Percentiles rank a stretch among this genome's conserved stretches.
These are phyloP conservation scores for Ananas comosus DNA, from an alignment of 176 grass and related monocot genomes.

Conservation along the genomic window DNA sequence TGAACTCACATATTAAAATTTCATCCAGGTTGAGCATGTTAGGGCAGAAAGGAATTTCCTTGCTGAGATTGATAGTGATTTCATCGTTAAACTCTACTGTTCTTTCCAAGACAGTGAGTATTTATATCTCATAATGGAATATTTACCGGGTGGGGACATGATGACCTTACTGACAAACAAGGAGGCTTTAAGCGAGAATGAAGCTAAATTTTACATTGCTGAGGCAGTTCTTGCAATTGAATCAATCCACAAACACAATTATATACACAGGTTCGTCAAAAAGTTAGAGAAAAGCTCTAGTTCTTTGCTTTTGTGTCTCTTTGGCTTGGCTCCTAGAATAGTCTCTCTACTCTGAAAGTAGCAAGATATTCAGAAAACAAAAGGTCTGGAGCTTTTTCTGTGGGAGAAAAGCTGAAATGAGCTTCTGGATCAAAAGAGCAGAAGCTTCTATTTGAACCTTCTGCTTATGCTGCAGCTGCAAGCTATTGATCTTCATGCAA, in stretches of 20 bases:
- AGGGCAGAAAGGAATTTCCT: conserved; percentile 72
- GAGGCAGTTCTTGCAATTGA: conserved; percentile 72
- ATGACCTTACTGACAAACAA: conserved; percentile 65
- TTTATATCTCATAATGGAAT: conserved; percentile 84
- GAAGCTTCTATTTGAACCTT: background rate
- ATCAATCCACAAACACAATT: conserved; percentile 86
- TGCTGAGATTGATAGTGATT: conserved; percentile 71
- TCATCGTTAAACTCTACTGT: conserved; percentile 66
- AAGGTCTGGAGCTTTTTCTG: no score
- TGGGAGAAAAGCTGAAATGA: no score
- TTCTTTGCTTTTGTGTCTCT: no score
- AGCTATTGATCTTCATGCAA: no score
- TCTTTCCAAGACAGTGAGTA: conserved; percentile 77
- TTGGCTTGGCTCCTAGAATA: no score
- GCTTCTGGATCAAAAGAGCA: background rate
- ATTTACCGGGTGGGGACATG: conserved; percentile 79
- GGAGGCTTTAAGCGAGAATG: conserved; percentile 54
- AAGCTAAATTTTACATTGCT: conserved; percentile 68
- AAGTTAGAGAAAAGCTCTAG: no score
- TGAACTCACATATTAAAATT: background rate
- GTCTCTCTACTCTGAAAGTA: no score
- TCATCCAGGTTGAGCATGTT: conserved; percentile 62
- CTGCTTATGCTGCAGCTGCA: background rate
- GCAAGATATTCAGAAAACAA: no score
- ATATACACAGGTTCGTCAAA: conserved; percentile 61